phyloP scores from a whole-genome alignment of 331 rosid species.

The Prunus yedoensis region DNA sequence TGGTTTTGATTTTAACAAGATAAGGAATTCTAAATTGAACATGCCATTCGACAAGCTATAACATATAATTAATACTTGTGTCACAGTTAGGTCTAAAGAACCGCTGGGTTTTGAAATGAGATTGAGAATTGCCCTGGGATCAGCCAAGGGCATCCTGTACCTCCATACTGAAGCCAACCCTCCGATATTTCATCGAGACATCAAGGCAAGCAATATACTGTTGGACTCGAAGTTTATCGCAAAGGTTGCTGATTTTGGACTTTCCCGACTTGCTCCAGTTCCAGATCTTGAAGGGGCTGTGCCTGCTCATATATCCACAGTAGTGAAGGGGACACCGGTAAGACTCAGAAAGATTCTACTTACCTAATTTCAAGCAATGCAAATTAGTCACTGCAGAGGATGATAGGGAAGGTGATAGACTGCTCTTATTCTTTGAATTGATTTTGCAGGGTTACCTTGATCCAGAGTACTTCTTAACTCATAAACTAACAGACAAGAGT shows the following conservation, averaged over 20 bases:
- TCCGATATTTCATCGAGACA: constrained; percentile 92
- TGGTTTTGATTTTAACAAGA: neutral
- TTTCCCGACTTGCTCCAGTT: constrained; percentile 92
- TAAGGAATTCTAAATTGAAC: constrained; percentile 7
- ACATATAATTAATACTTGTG: constrained; percentile 11
- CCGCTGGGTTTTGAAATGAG: constrained; percentile 66
- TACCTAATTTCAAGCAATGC: neutral
- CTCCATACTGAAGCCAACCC: constrained; percentile 96
- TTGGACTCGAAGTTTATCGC: constrained; percentile 64
- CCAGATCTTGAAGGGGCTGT: constrained; percentile 76
- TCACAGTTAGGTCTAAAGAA: constrained; percentile 52
- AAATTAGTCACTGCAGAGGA: neutral
- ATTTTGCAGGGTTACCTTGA: constrained; percentile 85
- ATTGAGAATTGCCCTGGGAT: constrained; percentile 70
- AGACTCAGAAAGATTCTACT: constrained; percentile 21
- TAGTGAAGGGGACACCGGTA: constrained; percentile 97
- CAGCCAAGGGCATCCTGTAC: constrained; percentile 88
- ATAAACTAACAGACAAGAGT: constrained; percentile 78
- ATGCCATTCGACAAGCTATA: neutral
- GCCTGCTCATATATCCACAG: constrained; percentile 87
- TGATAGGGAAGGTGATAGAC: neutral
- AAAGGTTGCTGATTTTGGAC: constrained; percentile 98
- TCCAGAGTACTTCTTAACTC: constrained; percentile 94
- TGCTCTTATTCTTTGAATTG: constrained; percentile 16
- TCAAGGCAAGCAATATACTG: constrained; percentile 91